Evolutionary conservation across 2,329 filamentous ascomycete genomes (phyloP).

Genomic region (Blastomyces gilchristii): DNA sequence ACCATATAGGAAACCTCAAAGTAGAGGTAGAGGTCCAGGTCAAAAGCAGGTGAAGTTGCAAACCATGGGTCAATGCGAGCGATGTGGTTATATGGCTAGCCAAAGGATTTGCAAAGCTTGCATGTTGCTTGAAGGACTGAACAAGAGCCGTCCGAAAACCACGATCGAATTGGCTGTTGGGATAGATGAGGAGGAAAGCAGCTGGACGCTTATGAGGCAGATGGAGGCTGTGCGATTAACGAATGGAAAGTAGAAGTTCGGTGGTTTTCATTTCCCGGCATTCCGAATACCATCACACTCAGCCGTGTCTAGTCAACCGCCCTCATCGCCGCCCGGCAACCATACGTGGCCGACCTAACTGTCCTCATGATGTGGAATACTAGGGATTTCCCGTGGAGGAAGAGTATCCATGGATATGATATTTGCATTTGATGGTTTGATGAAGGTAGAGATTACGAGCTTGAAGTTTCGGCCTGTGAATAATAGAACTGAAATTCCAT

Average conservation of each 20-base stretch:
- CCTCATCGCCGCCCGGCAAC: neutral
- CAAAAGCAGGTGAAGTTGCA: conserved; percentile 50
- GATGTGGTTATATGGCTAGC: conserved; percentile 91
- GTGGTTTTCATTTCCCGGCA: neutral
- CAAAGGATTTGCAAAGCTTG: conserved; percentile 92
- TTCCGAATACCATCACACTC: neutral
- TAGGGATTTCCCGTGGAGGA: neutral
- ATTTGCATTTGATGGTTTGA: neutral
- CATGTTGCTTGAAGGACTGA: conserved; percentile 75
- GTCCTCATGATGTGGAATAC: neutral
- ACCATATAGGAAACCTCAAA: conserved; percentile 16
- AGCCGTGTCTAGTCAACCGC: neutral
- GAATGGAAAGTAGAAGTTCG: conserved; percentile 7
- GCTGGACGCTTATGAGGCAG: conserved; percentile 41
- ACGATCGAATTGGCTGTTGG: conserved; percentile 34
- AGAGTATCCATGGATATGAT: neutral
- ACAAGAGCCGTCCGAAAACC: conserved; percentile 54
- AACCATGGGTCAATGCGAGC: conserved; percentile 65
- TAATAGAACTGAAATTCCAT: neutral
- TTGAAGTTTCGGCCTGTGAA: neutral
- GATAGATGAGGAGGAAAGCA: conserved; percentile 42
- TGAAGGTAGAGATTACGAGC: neutral
- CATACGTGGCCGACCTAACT: neutral
- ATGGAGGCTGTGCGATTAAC: conserved; percentile 37
- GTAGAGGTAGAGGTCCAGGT: conserved; percentile 19